phyloP scores from a whole-genome alignment of 148 eudicot species.

The Rhododendron griersonianum region DNA sequence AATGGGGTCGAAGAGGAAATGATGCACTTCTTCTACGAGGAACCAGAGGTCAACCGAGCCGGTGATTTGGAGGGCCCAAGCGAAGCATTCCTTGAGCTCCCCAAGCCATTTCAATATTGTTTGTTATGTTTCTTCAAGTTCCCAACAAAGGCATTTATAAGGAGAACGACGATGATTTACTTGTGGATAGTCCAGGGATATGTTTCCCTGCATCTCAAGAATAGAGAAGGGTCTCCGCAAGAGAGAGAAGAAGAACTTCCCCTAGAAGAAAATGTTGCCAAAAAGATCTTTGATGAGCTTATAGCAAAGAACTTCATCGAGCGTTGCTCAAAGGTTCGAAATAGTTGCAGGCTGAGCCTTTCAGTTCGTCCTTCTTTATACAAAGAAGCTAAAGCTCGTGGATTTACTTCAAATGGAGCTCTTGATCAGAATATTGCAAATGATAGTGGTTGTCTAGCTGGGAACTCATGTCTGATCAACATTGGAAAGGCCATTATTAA shows the following conservation, averaged over 20 bases:
- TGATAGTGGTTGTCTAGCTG: too few relatives aligned
- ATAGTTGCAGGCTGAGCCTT: background rate
- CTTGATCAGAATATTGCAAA: fast-evolving
- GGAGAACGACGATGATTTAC: background rate
- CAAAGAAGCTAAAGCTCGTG: too few relatives aligned
- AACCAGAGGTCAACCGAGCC: too few relatives aligned
- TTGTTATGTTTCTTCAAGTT: background rate
- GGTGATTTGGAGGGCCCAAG: too few relatives aligned
- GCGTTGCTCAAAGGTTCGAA: slow-evolving; percentile 1
- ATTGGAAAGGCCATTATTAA: too few relatives aligned
- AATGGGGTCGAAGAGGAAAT: too few relatives aligned
- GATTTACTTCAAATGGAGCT: too few relatives aligned
- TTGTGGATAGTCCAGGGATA: background rate
- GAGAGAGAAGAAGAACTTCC: too few relatives aligned
- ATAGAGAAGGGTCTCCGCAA: too few relatives aligned
- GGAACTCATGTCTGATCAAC: background rate
- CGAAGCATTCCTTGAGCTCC: too few relatives aligned
- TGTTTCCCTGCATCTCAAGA: background rate
- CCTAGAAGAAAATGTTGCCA: background rate
- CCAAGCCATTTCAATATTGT: too few relatives aligned
- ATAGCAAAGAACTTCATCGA: slow-evolving; percentile 21
- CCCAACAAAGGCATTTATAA: background rate
- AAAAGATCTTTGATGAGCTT: slow-evolving; percentile 11
- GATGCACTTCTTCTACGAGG: too few relatives aligned
- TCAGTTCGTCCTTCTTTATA: background rate